These are phyloP conservation scores for Apiospora malaysiana DNA, from an alignment of 2,329 filamentous ascomycete genomes.

Conservation along the genomic window DNA sequence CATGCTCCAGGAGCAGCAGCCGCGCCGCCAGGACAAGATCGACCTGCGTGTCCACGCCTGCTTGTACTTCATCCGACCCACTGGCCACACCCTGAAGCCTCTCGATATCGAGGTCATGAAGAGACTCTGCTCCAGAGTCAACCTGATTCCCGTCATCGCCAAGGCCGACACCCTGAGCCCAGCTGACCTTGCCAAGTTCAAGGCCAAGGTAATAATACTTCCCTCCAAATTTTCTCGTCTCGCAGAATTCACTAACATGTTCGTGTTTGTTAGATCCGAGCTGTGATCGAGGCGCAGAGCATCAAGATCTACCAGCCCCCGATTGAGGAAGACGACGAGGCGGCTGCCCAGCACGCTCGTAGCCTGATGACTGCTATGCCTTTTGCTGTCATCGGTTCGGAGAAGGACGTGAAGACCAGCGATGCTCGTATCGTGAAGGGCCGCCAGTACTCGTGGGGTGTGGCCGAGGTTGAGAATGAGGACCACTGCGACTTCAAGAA, in stretches of 20 bases:
- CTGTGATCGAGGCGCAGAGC: conserved; percentile 95
- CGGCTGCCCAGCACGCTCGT: conserved; percentile 91
- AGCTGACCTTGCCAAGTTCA: conserved; percentile 89
- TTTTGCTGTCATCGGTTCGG: conserved; percentile 97
- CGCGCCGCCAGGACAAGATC: conserved; percentile 97
- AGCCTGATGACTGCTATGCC: conserved; percentile 97
- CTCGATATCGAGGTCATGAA: conserved; percentile 99
- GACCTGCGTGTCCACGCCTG: conserved; percentile 98
- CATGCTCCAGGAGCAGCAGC: conserved; percentile 99
- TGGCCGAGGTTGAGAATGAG: conserved; percentile 99
- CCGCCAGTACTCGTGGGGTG: conserved; percentile 98
- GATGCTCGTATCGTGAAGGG: conserved; percentile 98
- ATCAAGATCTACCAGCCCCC: conserved; percentile 99
- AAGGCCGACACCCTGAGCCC: conserved; percentile 98
- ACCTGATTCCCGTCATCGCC: conserved; percentile 96
- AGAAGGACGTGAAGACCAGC: conserved; percentile 97
- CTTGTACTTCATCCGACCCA: conserved; percentile 98
- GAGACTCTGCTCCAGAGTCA: conserved; percentile 95
- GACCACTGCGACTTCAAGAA: conserved; percentile 99
- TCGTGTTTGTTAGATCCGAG: conserved; percentile 71
- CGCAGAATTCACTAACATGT: conserved; percentile 17
- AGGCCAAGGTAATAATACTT: conserved; percentile 81
- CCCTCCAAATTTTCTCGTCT: conserved; percentile 21
- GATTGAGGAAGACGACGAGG: conserved; percentile 97
- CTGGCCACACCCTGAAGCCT: conserved; percentile 97